Base-by-base conservation (phyloP, 345 rosid species). In the Euphorbia pulcherrima region DNA sequence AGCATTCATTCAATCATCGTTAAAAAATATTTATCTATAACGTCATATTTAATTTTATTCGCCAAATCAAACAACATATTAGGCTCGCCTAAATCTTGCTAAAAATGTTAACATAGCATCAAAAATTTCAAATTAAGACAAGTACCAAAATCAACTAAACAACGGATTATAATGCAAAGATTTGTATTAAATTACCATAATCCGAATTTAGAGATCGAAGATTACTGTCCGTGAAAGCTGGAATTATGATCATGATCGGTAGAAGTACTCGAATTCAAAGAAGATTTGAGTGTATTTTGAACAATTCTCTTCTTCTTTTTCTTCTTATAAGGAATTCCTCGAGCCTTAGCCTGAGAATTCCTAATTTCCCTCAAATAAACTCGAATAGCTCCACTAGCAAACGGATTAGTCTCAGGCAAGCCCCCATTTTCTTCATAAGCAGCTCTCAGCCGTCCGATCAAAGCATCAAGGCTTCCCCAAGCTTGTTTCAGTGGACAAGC, bases 401-500 rank as follows among this genome's bases (percentile, higher is more conserved):
- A 90, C 1, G 97, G 97, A 80, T 90, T 90, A 23, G 87, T 83
- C 69, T 88, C 97, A 14, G 95, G 92, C 55, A 82, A 67, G 3
- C 92, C 92, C 2, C 97, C 95, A 73, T 88, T 88, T 67, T 90
- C 97, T 63, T 88, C 97, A 20, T 78, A 90, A 37, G 97, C 97
- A 8, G 95, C 97, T 63, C 97, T 77, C 26, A 90, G 82, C 48
- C 97, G 82, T 17, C 97, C 97, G 83, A 90, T 90, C 74, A 90
- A 87, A 8, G 97, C 95, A 69, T 90, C 97, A 8, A 90, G 89
- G 76, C 97, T 90, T 2, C 97, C 97, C 97, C 97, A 90, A 24
- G 97, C 97, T 77, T 90, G 97, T 52, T 82, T 86, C 1, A 90
- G 81, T 0, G 97, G 95, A 66, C 97, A 90, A 58, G 84, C 83